Evolutionary conservation across 2,329 filamentous ascomycete genomes (phyloP).

Genomic region (Penicillium digitatum): DNA sequence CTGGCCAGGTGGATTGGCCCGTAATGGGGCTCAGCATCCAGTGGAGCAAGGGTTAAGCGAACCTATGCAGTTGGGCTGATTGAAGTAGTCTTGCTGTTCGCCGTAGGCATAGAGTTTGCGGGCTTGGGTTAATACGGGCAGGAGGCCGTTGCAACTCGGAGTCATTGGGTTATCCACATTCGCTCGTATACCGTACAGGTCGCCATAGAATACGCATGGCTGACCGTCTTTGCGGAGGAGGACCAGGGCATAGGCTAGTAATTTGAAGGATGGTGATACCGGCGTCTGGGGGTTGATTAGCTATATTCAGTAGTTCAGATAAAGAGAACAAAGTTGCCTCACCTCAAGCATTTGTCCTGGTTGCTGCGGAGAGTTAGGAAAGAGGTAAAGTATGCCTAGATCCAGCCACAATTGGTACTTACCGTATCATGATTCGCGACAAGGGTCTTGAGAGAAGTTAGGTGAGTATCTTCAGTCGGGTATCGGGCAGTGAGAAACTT

Average conservation of each 20-base stretch:
- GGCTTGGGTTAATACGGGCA: slow-evolving; percentile 59
- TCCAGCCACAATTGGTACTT: slow-evolving; percentile 2
- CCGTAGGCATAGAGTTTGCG: slow-evolving; percentile 66
- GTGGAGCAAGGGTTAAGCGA: slow-evolving; percentile 3
- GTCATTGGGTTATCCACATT: slow-evolving; percentile 47
- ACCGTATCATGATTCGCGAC: slow-evolving; percentile 25
- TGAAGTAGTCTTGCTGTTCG: slow-evolving; percentile 61
- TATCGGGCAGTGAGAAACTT: slow-evolving; percentile 2
- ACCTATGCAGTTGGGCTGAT: slow-evolving; percentile 59
- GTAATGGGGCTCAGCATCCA: background rate
- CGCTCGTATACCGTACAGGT: slow-evolving; percentile 60
- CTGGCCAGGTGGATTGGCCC: background rate
- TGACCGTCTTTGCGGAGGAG: slow-evolving; percentile 61
- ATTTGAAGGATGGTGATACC: slow-evolving; percentile 65
- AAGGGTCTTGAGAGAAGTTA: slow-evolving; percentile 16
- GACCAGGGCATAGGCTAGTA: slow-evolving; percentile 67
- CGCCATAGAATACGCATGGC: slow-evolving; percentile 68
- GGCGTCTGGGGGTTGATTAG: slow-evolving; percentile 43
- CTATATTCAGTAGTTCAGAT: background rate
- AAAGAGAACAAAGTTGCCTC: slow-evolving; percentile 3
- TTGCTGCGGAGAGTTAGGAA: slow-evolving; percentile 44
- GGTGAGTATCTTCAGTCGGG: background rate
- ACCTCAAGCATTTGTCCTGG: slow-evolving; percentile 59
- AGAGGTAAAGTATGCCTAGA: background rate
- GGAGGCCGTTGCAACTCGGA: slow-evolving; percentile 52